Conservation (phyloP, 192 early-diverging fungal species). For the Umbelopsis ramanniana region DNA sequence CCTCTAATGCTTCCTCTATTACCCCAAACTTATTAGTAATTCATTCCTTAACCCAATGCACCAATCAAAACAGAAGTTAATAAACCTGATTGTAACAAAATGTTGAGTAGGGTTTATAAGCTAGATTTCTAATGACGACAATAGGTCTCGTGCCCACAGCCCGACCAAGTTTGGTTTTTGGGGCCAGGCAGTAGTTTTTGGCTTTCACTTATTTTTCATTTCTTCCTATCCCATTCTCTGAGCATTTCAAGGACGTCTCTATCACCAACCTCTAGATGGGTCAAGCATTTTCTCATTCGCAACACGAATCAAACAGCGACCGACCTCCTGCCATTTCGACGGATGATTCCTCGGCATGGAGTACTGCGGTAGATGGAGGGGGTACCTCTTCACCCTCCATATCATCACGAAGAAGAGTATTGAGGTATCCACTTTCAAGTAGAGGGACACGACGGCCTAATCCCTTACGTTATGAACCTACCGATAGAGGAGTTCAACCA, state of each 20-base stretch:
- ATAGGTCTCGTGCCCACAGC: not conserved
- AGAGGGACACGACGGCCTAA: constrained; percentile 7
- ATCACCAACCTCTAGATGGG: not conserved
- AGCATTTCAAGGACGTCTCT: not conserved
- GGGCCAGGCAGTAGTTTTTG: too few relatives aligned
- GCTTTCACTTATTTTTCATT: not conserved
- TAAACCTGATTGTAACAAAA: constrained; percentile 6
- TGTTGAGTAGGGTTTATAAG: not conserved
- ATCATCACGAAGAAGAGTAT: constrained; percentile 1
- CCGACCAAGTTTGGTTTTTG: too few relatives aligned
- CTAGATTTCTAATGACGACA: not conserved
- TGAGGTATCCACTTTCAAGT: not conserved
- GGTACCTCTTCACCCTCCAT: not conserved
- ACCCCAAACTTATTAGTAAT: not conserved
- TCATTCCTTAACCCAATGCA: not conserved
- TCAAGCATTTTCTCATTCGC: constrained; percentile 17
- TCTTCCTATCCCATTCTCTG: not conserved
- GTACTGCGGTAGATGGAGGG: not conserved
- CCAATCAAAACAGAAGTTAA: constrained; percentile 7
- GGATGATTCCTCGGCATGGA: constrained; percentile 2
- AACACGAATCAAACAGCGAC: not conserved
- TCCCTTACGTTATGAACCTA: constrained; percentile 8
- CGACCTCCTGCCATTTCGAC: not conserved
- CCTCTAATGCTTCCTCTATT: not conserved
- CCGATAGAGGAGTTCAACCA: not conserved